Evolutionary conservation across 2,329 filamentous ascomycete genomes (phyloP).

Genomic region (Aspergillus ruber): DNA sequence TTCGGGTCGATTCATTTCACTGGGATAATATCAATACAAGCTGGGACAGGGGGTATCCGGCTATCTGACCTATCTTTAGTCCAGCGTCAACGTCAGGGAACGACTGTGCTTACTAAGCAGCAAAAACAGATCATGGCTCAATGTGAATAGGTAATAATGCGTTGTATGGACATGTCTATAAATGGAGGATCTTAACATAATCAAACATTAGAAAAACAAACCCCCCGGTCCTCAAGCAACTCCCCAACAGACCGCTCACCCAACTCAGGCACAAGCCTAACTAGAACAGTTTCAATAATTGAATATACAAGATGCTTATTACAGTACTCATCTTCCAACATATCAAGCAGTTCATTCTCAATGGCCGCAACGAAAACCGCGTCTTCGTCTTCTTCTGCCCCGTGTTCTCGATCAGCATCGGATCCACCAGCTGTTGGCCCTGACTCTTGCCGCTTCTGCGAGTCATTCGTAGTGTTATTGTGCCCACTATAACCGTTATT

Average conservation of each 20-base stretch:
- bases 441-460: neutral
- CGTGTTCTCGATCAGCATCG: slow-evolving; percentile 6
- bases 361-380: slow-evolving; percentile 53
- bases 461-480: neutral
- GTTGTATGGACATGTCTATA: neutral
- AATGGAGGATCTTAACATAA: no score
- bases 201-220: no score
- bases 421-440: neutral
- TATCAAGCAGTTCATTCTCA: slow-evolving; percentile 59
- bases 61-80: no score
- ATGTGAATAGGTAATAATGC: no score
- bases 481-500: neutral
- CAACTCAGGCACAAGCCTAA: slow-evolving; percentile 78
- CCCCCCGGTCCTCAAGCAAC: slow-evolving; percentile 65
- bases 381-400: slow-evolving; percentile 18
- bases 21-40: no score
- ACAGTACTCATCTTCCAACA: slow-evolving; percentile 76
- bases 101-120: no score
- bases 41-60: no score
- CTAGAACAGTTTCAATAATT: slow-evolving; percentile 73
- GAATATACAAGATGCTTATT: slow-evolving; percentile 88
- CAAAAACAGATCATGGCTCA: no score
- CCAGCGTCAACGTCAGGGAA: no score
- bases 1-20: no score
- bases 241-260: slow-evolving; percentile 64